Evolutionary conservation across 768 basidiomycete genomes (phyloP).

Genomic region (Glaciozyma antarctica): DNA sequence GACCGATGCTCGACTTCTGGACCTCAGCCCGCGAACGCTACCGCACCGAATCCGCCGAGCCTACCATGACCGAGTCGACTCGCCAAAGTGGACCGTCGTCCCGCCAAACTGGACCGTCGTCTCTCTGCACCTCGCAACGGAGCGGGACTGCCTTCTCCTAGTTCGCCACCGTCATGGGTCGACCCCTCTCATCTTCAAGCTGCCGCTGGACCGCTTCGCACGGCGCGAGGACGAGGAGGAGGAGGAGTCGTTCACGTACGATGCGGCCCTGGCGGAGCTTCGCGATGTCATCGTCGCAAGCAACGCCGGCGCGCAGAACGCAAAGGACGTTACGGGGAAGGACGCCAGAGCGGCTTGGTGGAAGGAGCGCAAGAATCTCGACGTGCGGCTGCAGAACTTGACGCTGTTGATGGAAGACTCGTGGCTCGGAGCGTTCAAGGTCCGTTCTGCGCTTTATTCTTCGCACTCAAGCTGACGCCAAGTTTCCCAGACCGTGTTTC

Average conservation of each 20-base stretch:
- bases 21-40: slow-evolving; percentile 51
- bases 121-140: slow-evolving; percentile 71
- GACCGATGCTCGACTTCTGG: slow-evolving; percentile 55
- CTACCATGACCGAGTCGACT: slow-evolving; percentile 36
- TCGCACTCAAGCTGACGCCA: neutral
- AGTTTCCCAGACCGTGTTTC: slow-evolving; percentile 36
- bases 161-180: slow-evolving; percentile 59
- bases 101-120: slow-evolving; percentile 78
- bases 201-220: slow-evolving; percentile 68
- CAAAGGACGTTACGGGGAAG: slow-evolving; percentile 59
- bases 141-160: slow-evolving; percentile 71
- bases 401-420: slow-evolving; percentile 83
- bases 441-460: slow-evolving; percentile 37
- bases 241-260: slow-evolving; percentile 59
- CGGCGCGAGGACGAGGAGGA: slow-evolving; percentile 65
- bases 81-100: slow-evolving; percentile 75
- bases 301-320: slow-evolving; percentile 63
- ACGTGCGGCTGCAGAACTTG: slow-evolving; percentile 61
- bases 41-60: slow-evolving; percentile 40
- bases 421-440: slow-evolving; percentile 98
- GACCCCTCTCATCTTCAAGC: slow-evolving; percentile 69
- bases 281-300: slow-evolving; percentile 68
- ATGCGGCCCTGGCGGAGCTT: slow-evolving; percentile 63
- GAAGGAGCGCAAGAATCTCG: slow-evolving; percentile 66
- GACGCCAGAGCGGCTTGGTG: slow-evolving; percentile 72